Conservation (phyloP, 140 eudicot genomes). For the Senecio squalidus region DNA sequence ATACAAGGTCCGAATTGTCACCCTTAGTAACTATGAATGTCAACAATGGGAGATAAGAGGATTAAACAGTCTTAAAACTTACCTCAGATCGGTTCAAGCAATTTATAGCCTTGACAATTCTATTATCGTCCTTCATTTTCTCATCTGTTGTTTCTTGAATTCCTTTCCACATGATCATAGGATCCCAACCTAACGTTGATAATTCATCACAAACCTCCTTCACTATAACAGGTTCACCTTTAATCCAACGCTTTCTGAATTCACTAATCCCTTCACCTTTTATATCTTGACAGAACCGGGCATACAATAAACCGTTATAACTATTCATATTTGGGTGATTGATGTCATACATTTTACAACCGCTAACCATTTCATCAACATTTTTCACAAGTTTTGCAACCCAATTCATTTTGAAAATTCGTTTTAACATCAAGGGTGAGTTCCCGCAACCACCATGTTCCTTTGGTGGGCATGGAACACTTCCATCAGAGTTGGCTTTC, state of each 20-base stretch:
- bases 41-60: neutral
- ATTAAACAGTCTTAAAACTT: too few relatives aligned
- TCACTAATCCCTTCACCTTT: constrained; percentile 62
- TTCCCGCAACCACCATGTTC: constrained; percentile 81
- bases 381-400: constrained; percentile 95
- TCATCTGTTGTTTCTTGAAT: constrained; percentile 71
- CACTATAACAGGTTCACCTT: constrained; percentile 75
- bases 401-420: constrained; percentile 98
- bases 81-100: constrained; percentile 87
- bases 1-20: neutral
- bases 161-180: constrained; percentile 82
- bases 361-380: constrained; percentile 91
- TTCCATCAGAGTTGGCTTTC: constrained; percentile 70
- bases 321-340: constrained; percentile 25
- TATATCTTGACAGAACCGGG: constrained; percentile 57
- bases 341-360: constrained; percentile 58
- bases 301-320: constrained; percentile 50
- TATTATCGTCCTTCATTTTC: constrained; percentile 56
- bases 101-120: constrained; percentile 76
- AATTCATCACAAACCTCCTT: constrained; percentile 70
- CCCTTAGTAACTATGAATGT: neutral
- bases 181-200: constrained; percentile 85
- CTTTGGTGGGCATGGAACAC: constrained; percentile 79
- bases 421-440: constrained; percentile 52
- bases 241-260: constrained; percentile 75